These are phyloP conservation scores for Cercospora sp. DNA, from an alignment of 2,329 filamentous ascomycete genomes.

Conservation along the genomic window DNA sequence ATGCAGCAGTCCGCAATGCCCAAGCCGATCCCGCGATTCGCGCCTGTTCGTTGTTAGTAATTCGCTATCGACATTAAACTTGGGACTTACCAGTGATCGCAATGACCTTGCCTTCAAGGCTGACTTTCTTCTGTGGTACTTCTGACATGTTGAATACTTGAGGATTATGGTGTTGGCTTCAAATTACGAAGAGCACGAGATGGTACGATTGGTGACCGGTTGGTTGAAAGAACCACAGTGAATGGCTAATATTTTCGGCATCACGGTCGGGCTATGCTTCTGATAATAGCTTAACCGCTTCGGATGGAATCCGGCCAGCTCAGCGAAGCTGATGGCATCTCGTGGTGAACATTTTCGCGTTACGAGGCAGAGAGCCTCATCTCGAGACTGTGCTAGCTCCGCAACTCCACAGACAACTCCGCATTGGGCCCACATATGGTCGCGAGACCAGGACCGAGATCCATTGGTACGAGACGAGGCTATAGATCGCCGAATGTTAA, in stretches of 20 bases:
- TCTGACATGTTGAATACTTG: background rate
- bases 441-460: background rate
- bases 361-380: background rate
- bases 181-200: background rate
- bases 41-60: slow-evolving; percentile 34
- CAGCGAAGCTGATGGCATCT: background rate
- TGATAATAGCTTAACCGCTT: background rate
- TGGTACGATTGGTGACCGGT: background rate
- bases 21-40: slow-evolving; percentile 51
- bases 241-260: background rate
- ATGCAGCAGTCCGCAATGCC: slow-evolving; percentile 52
- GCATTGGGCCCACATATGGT: background rate
- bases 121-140: background rate
- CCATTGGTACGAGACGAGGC: background rate
- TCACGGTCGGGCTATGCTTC: background rate
- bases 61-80: background rate
- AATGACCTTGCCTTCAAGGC: background rate
- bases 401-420: background rate
- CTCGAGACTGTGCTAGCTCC: background rate
- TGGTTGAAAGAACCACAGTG: background rate
- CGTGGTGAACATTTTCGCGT: background rate
- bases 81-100: background rate
- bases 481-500: background rate
- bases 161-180: background rate
- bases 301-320: background rate